A percentile compares a stretch with the other conserved stretches of the same genome.
Conservation (phyloP, 1,284 basidiomycete species). For the Puccinia horiana region DNA sequence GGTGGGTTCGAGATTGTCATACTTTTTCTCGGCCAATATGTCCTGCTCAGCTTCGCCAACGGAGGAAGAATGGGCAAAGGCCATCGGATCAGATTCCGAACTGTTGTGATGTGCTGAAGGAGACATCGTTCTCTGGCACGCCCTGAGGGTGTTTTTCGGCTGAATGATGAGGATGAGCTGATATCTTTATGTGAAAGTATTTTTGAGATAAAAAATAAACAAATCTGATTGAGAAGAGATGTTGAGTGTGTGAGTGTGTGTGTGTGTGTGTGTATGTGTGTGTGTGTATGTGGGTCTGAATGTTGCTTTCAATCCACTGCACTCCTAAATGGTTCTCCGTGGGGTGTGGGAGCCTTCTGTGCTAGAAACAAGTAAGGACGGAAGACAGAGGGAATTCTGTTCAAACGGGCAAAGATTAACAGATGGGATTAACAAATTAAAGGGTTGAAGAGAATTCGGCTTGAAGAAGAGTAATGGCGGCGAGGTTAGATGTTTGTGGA, state of each 20-base stretch:
- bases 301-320: no score
- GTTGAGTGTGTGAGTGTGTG: background rate
- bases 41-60: background rate
- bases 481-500: background rate
- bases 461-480: background rate
- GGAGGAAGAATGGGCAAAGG: slow-evolving; percentile 5
- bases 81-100: background rate
- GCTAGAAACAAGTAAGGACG: background rate
- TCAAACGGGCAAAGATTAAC: background rate
- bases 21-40: background rate
- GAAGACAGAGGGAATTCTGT: background rate
- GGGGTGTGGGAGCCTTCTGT: background rate
- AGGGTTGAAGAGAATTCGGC: background rate
- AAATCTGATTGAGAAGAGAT: background rate
- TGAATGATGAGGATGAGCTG: background rate
- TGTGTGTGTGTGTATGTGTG: background rate
- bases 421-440: background rate
- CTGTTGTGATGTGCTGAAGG: background rate
- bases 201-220: background rate
- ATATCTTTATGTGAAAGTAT: background rate
- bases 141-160: background rate
- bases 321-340: no score
- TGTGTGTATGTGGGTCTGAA: no score
- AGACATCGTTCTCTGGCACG: background rate
- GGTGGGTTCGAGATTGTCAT: background rate